These are phyloP conservation scores for Neurospora intermedia DNA, from an alignment of 495 filamentous ascomycete genomes.

Conservation along the genomic window DNA sequence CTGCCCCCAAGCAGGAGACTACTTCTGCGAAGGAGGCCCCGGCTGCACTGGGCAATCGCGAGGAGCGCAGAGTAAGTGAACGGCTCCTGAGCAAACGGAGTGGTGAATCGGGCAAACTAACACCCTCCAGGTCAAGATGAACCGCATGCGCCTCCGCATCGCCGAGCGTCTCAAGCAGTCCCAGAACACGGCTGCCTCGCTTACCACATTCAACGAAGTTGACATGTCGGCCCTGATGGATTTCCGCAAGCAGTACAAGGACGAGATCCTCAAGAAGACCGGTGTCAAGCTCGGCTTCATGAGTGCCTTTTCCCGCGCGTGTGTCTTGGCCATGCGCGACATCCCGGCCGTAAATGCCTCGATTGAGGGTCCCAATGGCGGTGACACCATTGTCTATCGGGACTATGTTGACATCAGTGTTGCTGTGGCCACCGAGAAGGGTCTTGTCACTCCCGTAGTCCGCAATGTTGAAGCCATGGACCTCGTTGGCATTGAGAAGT, in stretches of 20 bases:
- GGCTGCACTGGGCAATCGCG: slow-evolving; percentile 56
- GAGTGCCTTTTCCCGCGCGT: slow-evolving; percentile 91
- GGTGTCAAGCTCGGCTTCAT: slow-evolving; percentile 98
- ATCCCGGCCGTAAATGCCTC: slow-evolving; percentile 95
- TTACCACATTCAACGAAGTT: slow-evolving; percentile 99
- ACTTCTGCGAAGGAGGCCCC: slow-evolving; percentile 33
- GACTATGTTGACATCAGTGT: slow-evolving; percentile 98
- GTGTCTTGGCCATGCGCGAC: slow-evolving; percentile 86
- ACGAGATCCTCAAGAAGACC: slow-evolving; percentile 88
- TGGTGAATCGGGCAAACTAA: neutral
- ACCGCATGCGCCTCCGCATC: slow-evolving; percentile 95
- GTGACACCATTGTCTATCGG: slow-evolving; percentile 94
- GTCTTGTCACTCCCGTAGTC: slow-evolving; percentile 91
- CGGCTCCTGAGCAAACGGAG: neutral
- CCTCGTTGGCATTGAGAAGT: slow-evolving; percentile 77
- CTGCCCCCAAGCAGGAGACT: slow-evolving; percentile 31
- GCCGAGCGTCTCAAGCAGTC: slow-evolving; percentile 98
- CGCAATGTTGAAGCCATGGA: slow-evolving; percentile 85
- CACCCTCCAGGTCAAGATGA: slow-evolving; percentile 82
- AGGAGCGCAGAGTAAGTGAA: slow-evolving; percentile 71
- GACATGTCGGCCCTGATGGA: slow-evolving; percentile 99
- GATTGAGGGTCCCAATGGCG: slow-evolving; percentile 88
- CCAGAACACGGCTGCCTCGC: slow-evolving; percentile 93
- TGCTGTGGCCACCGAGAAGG: slow-evolving; percentile 95
- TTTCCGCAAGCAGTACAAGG: slow-evolving; percentile 93